A percentile compares a stretch with the other conserved stretches of the same genome.
Evolutionary conservation across 108 stramenopile species (phyloP).

Genomic region (Fragilariopsis cylindrus): DNA sequence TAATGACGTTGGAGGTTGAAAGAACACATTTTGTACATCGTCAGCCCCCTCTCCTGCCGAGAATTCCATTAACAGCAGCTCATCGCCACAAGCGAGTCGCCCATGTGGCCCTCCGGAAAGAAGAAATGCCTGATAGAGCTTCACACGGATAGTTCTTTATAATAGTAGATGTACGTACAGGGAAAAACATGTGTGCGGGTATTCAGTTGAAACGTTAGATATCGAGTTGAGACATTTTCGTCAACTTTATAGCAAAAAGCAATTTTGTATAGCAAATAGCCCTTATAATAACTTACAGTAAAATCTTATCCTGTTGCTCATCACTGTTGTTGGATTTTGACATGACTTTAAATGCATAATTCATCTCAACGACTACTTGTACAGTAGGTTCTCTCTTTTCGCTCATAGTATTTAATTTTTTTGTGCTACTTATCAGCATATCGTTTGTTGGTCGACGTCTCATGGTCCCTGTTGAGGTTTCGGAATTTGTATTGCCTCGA

Average conservation of each 20-base stretch:
- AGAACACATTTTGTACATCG: neutral
- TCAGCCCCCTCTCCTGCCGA: slow-evolving; percentile 15
- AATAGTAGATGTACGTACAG: slow-evolving; percentile 1
- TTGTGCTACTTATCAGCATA: slow-evolving; percentile 37
- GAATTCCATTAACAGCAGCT: slow-evolving; percentile 43
- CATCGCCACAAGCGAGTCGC: slow-evolving; percentile 44
- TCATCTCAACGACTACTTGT: slow-evolving; percentile 43
- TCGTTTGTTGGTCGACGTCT: slow-evolving; percentile 23
- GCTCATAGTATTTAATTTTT: neutral
- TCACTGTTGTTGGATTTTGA: neutral
- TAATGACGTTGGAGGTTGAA: slow-evolving; percentile 18
- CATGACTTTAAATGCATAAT: slow-evolving; percentile 28
- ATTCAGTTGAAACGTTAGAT: no score
- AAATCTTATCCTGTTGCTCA: neutral
- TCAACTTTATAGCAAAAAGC: neutral
- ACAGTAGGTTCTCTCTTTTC: slow-evolving; percentile 52
- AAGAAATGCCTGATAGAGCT: slow-evolving; percentile 50
- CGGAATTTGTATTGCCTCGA: neutral
- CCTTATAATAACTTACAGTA: slow-evolving; percentile 20
- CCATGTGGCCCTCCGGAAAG: slow-evolving; percentile 48
- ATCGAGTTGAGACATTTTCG: neutral
- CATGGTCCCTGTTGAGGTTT: neutral
- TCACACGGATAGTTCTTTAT: slow-evolving; percentile 39
- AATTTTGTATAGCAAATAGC: neutral
- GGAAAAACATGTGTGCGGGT: neutral